Evolutionary conservation across 805 yeast genomes (phyloP), one percentile per base, ranked within the genome.

Genomic region (Metschnikowia sp.): DNA sequence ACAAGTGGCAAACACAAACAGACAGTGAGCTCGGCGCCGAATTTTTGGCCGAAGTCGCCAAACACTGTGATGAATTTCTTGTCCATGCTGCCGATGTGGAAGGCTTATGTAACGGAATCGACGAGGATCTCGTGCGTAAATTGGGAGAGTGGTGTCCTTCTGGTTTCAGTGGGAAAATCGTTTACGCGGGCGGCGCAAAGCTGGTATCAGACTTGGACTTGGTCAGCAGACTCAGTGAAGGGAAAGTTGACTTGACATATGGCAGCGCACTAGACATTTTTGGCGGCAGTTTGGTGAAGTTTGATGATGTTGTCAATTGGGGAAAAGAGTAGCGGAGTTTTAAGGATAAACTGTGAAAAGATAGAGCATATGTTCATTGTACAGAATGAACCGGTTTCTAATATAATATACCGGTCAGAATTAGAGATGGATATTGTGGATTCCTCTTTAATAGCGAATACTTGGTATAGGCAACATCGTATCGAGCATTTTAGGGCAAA

Each of bases 11-110:
- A 64, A 86, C 91, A 0, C 66, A 91, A 29, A 94, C 99, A 0
- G 76, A 76, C 35, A 75, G 83, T 39, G 76, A 69, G 46, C 71
- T 94, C 45, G 72, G 72, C 41, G 63, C 65, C 42, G 78, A 76
- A 26, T 77, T 86, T 28, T 77, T 94, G 49, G 62, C 57, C 4
- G 50, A 65, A 40, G 74, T 94, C 35, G 67, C 84, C 8, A 47
- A 72, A 41, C 88, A 84, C 66, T 88, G 97, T 58, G 78, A 81
- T 53, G 99, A 94, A 68, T 88, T 92, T 60, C 70, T 94, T 45
- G 84, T 94, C 13, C 99, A 94, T 69, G 99, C 99, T 3, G 99
- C 99, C 0, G 99, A 94, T 66, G 98, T 94, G 3, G 99, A 94
- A 67, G 99, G 99, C 0, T 74, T 94, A 13, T 94, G 99, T 64